phyloP scores from a whole-genome alignment of 305 asterid genomes.

The Fraxinus xanthoxyloides region DNA sequence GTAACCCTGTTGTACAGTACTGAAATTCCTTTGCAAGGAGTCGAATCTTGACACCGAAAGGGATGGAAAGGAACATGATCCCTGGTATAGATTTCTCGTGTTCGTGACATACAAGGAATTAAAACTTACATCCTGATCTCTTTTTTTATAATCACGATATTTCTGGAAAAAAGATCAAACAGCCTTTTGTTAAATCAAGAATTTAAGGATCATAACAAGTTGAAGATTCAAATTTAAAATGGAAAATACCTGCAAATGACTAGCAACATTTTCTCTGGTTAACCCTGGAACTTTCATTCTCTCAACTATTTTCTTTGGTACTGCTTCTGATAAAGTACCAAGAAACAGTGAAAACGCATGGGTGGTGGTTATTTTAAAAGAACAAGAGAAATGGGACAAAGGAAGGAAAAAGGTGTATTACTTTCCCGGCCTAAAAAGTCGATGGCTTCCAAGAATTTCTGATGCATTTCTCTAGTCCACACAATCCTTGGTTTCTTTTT shows the following conservation, averaged over 20 bases:
- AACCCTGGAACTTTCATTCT: conserved; percentile 63
- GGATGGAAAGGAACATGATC: conserved; percentile 10
- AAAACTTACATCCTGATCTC: conserved; percentile 30
- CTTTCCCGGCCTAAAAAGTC: conserved; percentile 50
- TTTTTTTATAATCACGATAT: conserved; percentile 46
- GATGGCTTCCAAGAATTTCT: conserved; percentile 61
- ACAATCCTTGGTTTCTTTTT: conserved; percentile 54
- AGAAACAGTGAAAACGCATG: neutral
- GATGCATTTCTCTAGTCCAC: conserved; percentile 70
- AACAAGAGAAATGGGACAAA: neutral
- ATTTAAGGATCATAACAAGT: neutral
- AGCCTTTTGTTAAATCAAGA: neutral
- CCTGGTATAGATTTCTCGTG: conserved; percentile 19
- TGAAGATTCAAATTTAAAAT: neutral
- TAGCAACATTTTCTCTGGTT: conserved; percentile 78
- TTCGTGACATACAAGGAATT: neutral
- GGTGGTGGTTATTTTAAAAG: neutral
- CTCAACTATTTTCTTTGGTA: conserved; percentile 74
- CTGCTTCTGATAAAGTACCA: conserved; percentile 43
- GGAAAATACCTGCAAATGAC: conserved; percentile 75
- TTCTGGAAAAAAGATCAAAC: conserved; percentile 48
- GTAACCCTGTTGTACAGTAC: neutral
- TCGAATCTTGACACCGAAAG: conserved; percentile 1
- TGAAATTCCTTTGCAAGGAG: neutral
- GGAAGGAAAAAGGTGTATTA: conserved; percentile 16